These are phyloP conservation scores for Carpinus fangiana DNA, from an alignment of 306 rosid genomes.

Conservation along the genomic window DNA sequence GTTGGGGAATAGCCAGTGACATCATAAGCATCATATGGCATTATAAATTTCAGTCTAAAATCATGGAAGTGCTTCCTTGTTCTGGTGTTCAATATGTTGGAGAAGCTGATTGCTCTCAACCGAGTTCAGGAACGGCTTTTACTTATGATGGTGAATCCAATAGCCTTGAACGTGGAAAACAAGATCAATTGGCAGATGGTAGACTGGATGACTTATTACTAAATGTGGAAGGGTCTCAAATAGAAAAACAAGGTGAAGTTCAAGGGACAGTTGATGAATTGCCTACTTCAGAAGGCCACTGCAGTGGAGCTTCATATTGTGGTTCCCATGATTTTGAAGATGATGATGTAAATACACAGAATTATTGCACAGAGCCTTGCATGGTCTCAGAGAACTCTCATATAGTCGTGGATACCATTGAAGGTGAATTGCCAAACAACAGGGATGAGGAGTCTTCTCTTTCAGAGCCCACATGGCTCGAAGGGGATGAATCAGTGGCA, in stretches of 20 bases:
- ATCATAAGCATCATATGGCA: conserved; percentile 32
- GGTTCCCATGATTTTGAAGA: conserved; percentile 58
- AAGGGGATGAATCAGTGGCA: conserved; percentile 84
- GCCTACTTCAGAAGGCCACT: conserved; percentile 47
- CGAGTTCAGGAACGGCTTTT: conserved; percentile 48
- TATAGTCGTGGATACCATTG: conserved; percentile 55
- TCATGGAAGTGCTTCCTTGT: conserved; percentile 90
- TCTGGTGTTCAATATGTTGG: conserved; percentile 65
- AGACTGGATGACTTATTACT: conserved; percentile 35
- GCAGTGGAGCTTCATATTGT: conserved; percentile 51
- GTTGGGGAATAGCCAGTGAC: conserved; percentile 31
- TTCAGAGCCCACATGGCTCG: conserved; percentile 80
- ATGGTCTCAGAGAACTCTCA: conserved; percentile 53
- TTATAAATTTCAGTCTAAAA: conserved; percentile 29
- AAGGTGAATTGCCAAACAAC: conserved; percentile 60
- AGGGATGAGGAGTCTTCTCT: conserved; percentile 68
- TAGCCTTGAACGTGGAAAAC: conserved; percentile 46
- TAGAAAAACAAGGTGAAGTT: conserved; percentile 45
- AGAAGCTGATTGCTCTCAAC: conserved; percentile 66
- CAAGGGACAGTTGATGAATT: conserved; percentile 34
- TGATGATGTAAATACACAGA: conserved; percentile 42
- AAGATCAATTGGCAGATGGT: conserved; percentile 39
- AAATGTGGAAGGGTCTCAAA: conserved; percentile 42
- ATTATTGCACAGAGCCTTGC: conserved; percentile 41
- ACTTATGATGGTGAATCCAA: conserved; percentile 47